Evolutionary conservation across 228 moss, liverwort and hornwort species (phyloP).

Genomic region (Sphagnum magellanicum): DNA sequence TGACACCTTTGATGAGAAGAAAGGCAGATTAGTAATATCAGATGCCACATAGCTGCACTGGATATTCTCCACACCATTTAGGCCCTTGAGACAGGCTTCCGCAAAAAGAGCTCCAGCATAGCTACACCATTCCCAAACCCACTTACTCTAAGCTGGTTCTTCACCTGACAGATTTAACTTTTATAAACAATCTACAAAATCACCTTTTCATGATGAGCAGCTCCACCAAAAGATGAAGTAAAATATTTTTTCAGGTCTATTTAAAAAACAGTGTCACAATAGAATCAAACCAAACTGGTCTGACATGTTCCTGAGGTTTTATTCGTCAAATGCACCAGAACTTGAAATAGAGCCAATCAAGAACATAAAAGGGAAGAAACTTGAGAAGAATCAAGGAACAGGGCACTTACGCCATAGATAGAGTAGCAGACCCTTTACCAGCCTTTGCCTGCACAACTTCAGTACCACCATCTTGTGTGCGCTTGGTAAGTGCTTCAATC

Average conservation of each 20-base stretch:
- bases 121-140: constrained; percentile 10
- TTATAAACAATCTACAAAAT: too few species aligned
- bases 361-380: too few species aligned
- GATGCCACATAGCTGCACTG: constrained; percentile 62
- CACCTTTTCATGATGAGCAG: too few species aligned
- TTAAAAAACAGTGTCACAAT: too few species aligned
- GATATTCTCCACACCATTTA: constrained; percentile 44
- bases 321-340: too few species aligned
- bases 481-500: constrained; percentile 44
- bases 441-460: constrained; percentile 58
- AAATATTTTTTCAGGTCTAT: too few species aligned
- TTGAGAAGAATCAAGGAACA: background rate
- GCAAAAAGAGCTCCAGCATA: constrained; percentile 66
- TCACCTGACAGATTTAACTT: too few species aligned
- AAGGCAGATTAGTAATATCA: constrained; percentile 39
- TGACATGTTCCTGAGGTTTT: too few species aligned
- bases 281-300: too few species aligned
- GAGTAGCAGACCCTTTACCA: constrained; percentile 57
- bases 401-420: constrained; percentile 56
- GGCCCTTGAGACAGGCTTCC: constrained; percentile 57
- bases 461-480: constrained; percentile 53
- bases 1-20: constrained; percentile 57
- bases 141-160: background rate
- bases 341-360: too few species aligned
- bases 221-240: too few species aligned